Base-by-base conservation (phyloP, 768 basidiomycete species). In the Tephrocybe sp. region DNA sequence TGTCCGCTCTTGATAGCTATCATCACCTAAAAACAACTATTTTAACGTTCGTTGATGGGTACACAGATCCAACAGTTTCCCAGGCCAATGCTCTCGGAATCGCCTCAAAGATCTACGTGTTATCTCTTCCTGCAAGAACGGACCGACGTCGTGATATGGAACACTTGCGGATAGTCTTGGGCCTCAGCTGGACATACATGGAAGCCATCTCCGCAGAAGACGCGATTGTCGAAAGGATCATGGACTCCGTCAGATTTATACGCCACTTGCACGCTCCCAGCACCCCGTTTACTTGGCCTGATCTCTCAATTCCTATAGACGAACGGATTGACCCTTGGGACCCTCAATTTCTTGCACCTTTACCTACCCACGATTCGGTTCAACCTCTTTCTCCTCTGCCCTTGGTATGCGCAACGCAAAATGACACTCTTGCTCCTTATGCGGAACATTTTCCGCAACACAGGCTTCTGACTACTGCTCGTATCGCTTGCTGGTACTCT, bases 401-500 rank as follows among this genome's bases (percentile, higher is more conserved):
- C 51, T 19, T 62, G 44, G 48, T 46, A 9, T 56, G 62, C 44
- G 52, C 57, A 32, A 47, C 58, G 15, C 42, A 44, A 35, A 69
- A 82, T 55, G 64, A 70, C 53, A 61, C 63, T 13, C 58, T 77
- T 15, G 52, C 64, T 0, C 55, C 65, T 7, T 77, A 72, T 53
- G 59, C 53, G 30, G 56, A 69, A 12, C 54, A 54, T 0, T 60
- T 79, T 6, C 77, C 77, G 2, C 66, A 71, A 19, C 71, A 80
- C 62, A 69, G 72, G 61, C 53, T 81, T 25, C 77, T 90, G 41
- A 82, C 83, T 1, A 69, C 73, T 22, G 74, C 76, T 19, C 80
- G 84, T 44, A 64, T 88, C 32, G 85, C 86, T 9, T 89, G 86
- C 64, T 89, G 85, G 86, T 69, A 82, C 55, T 88, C 87, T 1